phyloP scores from a whole-genome alignment of 2,329 filamentous ascomycete genomes.

The Trichophyton equinum region DNA sequence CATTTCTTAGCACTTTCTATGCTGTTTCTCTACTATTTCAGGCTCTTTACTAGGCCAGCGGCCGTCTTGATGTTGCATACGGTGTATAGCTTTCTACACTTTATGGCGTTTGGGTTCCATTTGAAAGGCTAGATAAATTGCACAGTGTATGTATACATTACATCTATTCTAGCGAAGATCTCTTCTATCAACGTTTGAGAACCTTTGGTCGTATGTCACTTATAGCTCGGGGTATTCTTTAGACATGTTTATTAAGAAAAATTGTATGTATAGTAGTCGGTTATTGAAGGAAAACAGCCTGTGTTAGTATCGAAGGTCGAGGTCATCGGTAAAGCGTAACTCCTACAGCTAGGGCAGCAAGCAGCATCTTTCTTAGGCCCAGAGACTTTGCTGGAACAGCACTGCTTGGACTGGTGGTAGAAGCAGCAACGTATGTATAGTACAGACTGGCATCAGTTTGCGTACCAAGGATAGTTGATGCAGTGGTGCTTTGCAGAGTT shows the following conservation, averaged over 20 bases:
- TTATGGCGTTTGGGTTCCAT: neutral
- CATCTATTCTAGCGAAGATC: neutral
- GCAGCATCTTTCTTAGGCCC: neutral
- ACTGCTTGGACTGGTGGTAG: too few species aligned
- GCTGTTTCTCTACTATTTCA: neutral
- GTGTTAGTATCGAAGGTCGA: neutral
- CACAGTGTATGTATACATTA: neutral
- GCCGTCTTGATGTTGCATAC: neutral
- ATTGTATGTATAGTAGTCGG: too few species aligned
- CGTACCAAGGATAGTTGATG: neutral
- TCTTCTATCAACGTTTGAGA: neutral
- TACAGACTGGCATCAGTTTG: constrained; percentile 4
- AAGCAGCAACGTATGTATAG: constrained; percentile 1
- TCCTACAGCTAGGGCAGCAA: neutral
- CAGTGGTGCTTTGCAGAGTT: neutral
- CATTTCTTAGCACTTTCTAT: neutral
- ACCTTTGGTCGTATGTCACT: neutral
- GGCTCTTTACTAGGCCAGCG: neutral
- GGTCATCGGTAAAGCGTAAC: neutral
- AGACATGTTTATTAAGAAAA: neutral
- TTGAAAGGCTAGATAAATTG: constrained; percentile 1
- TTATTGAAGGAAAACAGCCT: neutral
- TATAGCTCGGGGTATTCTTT: neutral
- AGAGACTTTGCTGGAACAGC: neutral
- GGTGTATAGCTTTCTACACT: neutral